Evolutionary conservation across 2,329 filamentous ascomycete genomes (phyloP), one percentile per base, ranked within the genome.

Genomic region (Aspergillus fructus): DNA sequence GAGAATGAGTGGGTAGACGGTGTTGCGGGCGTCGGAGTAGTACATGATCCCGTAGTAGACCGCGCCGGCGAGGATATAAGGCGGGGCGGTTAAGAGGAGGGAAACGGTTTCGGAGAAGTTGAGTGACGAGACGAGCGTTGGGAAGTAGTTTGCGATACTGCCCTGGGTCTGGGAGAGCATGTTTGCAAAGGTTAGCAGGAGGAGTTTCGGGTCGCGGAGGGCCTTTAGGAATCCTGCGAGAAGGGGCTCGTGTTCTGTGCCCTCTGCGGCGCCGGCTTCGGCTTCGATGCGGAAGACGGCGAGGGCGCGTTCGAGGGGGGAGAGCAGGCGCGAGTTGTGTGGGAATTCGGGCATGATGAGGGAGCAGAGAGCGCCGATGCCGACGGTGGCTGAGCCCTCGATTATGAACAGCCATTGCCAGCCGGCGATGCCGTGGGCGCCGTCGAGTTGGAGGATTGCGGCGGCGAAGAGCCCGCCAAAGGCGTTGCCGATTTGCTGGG

Each of bases 381-480:
- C 67, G 2, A 70, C 62, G 0, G 68, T 70, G 8, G 61, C 64
- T 8, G 67, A 63, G 2, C 76, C 73, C 51, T 78, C 74, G 11
- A 78, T 70, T 34, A 81, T 79, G 56, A 83, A 83, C 0, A 81
- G 69, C 82, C 82, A 85, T 52, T 79, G 63, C 81, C 81, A 83
- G 1, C 81, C 80, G 1, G 71, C 70, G 1, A 83, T 68, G 0
- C 80, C 80, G 27, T 72, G 73, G 1, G 66, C 48, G 1, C 65
- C 65, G 50, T 68, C 64, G 1, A 68, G 59, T 40, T 67, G 62
- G 2, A 69, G 56, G 30, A 68, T 65, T 4, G 60, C 67, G 2
- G 66, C 67, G 4, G 66, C 66, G 49, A 69, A 65, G n/a, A 69
- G 63, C 0, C 66, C 66, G 8, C 64, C 65, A 3, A 69, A 68